phyloP scores from a whole-genome alignment of 306 rosid genomes.

The Prunus mongolica region DNA sequence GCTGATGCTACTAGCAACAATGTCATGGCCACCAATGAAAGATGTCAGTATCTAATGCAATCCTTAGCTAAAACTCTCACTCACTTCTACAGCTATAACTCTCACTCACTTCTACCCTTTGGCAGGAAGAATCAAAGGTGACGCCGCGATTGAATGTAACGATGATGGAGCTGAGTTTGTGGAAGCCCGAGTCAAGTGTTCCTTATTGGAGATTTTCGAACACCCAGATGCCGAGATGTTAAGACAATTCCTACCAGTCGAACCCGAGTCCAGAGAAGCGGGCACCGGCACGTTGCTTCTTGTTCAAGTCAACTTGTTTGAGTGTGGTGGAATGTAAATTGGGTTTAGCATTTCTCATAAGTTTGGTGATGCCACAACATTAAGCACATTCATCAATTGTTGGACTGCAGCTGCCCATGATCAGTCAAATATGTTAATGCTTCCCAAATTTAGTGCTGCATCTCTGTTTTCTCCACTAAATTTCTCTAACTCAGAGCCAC shows the following conservation, averaged over 20 bases:
- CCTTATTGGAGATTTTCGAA: constrained; percentile 13
- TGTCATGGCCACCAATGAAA: background rate
- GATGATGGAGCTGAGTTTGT: constrained; percentile 36
- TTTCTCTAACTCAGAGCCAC: background rate
- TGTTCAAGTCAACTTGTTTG: constrained; percentile 26
- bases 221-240: constrained; percentile 12
- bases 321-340: background rate
- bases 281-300: constrained; percentile 17
- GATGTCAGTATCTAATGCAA: constrained; percentile 23
- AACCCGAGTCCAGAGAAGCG: background rate
- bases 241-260: constrained; percentile 23
- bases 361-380: background rate
- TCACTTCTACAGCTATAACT: no score
- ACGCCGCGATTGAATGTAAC: constrained; percentile 28
- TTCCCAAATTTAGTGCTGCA: background rate
- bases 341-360: background rate
- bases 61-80: constrained; percentile 36
- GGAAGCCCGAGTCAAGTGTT: constrained; percentile 21
- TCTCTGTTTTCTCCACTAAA: background rate
- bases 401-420: background rate
- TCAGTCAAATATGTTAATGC: background rate
- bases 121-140: constrained; percentile 42
- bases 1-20: background rate
- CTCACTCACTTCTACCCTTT: constrained; percentile 41
- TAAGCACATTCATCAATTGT: background rate